Evolutionary conservation across 2,329 filamentous ascomycete species (phyloP).

Genomic region (Phoma sp.): DNA sequence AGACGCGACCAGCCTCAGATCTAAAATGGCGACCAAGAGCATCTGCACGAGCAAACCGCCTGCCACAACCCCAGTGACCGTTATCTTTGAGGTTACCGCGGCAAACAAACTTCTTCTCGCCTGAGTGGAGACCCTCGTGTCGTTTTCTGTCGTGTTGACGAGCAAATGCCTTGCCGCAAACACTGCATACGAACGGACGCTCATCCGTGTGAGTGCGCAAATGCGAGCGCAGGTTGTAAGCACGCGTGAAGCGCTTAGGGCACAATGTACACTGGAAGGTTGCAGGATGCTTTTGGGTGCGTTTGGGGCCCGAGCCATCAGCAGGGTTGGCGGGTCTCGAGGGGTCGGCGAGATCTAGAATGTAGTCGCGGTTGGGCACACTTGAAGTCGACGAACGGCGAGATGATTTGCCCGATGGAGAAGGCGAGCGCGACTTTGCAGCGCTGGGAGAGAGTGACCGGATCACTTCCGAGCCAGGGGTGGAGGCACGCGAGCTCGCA

Average conservation of each 20-base stretch:
- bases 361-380: constrained; percentile 72
- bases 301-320: constrained; percentile 64
- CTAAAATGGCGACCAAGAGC: constrained; percentile 93
- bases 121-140: constrained; percentile 93
- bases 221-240: constrained; percentile 96
- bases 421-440: constrained; percentile 56
- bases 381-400: constrained; percentile 61
- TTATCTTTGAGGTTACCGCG: constrained; percentile 86
- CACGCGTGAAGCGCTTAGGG: constrained; percentile 93
- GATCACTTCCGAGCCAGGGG: constrained; percentile 48
- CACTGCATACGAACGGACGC: constrained; percentile 94
- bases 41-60: constrained; percentile 93
- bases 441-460: constrained; percentile 54
- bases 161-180: constrained; percentile 96
- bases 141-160: constrained; percentile 97
- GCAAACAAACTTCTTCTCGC: constrained; percentile 98
- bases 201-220: constrained; percentile 96
- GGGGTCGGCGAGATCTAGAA: constrained; percentile 89
- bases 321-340: constrained; percentile 69
- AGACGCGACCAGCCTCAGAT: constrained; percentile 92
- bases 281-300: constrained; percentile 96
- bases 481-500: constrained; percentile 54
- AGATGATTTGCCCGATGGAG: constrained; percentile 56
- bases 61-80: constrained; percentile 89
- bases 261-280: constrained; percentile 95